A percentile compares a stretch with the other conserved stretches of the same genome.
phyloP scores from a whole-genome alignment of 2,329 filamentous ascomycete genomes.

The Alternaria sp. region DNA sequence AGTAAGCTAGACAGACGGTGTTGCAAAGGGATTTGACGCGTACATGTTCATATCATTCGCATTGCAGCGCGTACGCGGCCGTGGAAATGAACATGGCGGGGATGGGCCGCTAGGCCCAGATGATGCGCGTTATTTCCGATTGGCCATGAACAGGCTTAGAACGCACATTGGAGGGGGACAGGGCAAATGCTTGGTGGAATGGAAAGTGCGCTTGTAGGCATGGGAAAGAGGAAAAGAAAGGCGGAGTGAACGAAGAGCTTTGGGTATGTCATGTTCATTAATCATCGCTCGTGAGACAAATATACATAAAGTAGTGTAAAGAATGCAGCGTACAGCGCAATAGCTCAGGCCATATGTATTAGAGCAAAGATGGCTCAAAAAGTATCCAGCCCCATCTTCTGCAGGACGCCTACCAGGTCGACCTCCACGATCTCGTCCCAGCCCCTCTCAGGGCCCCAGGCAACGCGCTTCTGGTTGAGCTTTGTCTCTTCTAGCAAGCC shows the following conservation, averaged over 20 bases:
- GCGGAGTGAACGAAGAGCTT: background rate
- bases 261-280: background rate
- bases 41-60: no score
- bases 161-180: no score
- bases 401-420: constrained; percentile 37
- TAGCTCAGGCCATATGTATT: background rate
- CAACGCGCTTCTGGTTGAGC: constrained; percentile 62
- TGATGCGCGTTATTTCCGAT: no score
- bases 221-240: background rate
- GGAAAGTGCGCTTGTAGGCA: background rate
- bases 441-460: constrained; percentile 73
- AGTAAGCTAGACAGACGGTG: no score
- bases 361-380: background rate
- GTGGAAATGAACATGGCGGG: no score
- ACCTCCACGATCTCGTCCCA: constrained; percentile 61
- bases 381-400: constrained; percentile 31
- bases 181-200: background rate
- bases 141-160: no score
- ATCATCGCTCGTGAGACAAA: background rate
- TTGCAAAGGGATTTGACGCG: no score
- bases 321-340: background rate
- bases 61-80: no score
- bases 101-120: no score
- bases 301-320: background rate
- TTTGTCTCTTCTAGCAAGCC: constrained; percentile 65